Conservation (phyloP, 1,139 yeast species). For the Sugiyamaella japonica region DNA sequence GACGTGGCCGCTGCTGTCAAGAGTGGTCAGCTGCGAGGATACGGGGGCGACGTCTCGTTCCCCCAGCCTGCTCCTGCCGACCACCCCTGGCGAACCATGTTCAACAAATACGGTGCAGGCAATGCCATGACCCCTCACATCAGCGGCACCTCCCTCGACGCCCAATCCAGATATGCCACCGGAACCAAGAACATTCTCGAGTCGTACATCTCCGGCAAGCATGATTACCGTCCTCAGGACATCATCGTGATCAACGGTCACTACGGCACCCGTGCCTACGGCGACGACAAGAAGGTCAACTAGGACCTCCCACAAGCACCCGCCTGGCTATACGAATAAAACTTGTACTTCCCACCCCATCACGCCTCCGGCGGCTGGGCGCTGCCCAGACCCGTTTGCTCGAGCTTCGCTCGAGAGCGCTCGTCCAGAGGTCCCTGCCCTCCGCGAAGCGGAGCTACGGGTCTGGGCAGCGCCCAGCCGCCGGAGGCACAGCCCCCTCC, state of each 20-base stretch:
- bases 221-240: conserved; percentile 72
- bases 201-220: conserved; percentile 60
- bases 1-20: conserved; percentile 74
- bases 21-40: conserved; percentile 70
- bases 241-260: conserved; percentile 70
- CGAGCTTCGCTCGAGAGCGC: no score
- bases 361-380: background rate
- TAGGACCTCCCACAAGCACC: no score
- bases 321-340: background rate
- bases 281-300: conserved; percentile 33
- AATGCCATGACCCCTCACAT: conserved; percentile 87
- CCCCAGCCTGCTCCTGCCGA: conserved; percentile 72
- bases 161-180: conserved; percentile 69
- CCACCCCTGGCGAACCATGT: conserved; percentile 77
- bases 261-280: conserved; percentile 74
- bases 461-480: background rate
- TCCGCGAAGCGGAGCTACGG: no score
- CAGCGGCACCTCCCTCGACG: conserved; percentile 78
- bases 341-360: background rate
- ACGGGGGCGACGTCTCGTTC: conserved; percentile 85
- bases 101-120: conserved; percentile 66
- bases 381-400: background rate
- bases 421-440: no score
- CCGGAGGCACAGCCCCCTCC: background rate
- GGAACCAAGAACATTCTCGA: conserved; percentile 68